These are phyloP conservation scores for Setaria italica DNA, from an alignment of 202 grass and related monocot species.

Conservation along the genomic window DNA sequence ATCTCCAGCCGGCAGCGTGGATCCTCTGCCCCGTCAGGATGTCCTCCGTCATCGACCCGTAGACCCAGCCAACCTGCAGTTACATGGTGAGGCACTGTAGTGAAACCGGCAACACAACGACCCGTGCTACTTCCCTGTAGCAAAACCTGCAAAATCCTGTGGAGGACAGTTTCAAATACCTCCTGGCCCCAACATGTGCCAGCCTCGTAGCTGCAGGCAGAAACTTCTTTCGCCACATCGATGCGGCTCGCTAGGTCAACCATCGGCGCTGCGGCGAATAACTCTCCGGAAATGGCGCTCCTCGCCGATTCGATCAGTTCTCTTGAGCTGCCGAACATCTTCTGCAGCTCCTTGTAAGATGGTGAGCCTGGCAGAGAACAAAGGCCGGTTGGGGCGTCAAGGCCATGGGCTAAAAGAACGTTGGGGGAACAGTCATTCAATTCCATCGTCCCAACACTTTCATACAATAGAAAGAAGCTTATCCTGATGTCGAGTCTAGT, in stretches of 20 bases:
- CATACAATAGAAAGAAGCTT: too few species aligned
- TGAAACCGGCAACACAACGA: background rate
- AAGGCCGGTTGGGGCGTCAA: background rate
- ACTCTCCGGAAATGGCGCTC: slow-evolving; percentile 4
- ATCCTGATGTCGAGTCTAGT: too few species aligned
- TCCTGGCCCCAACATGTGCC: slow-evolving; percentile 60
- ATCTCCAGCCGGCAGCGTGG: slow-evolving; percentile 58
- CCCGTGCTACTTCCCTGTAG: background rate
- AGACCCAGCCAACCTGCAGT: slow-evolving; percentile 69
- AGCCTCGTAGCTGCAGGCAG: slow-evolving; percentile 53
- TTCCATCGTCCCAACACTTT: too few species aligned
- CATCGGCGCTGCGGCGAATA: background rate
- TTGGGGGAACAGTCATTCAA: background rate
- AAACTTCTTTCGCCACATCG: slow-evolving; percentile 48
- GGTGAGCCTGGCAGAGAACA: slow-evolving; percentile 36
- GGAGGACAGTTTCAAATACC: slow-evolving; percentile 27
- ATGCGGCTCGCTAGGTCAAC: slow-evolving; percentile 13
- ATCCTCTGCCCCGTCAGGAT: slow-evolving; percentile 57
- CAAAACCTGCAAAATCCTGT: slow-evolving; percentile 9
- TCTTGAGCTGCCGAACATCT: slow-evolving; percentile 41
- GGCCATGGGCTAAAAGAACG: background rate
- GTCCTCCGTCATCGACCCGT: slow-evolving; percentile 77
- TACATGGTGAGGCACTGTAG: background rate
- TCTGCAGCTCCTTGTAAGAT: slow-evolving; percentile 51
- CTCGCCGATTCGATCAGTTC: slow-evolving; percentile 52